Evolutionary conservation across 768 basidiomycete genomes (phyloP), one percentile per base, ranked within the genome.

Genomic region (Suillus subalutaceus): DNA sequence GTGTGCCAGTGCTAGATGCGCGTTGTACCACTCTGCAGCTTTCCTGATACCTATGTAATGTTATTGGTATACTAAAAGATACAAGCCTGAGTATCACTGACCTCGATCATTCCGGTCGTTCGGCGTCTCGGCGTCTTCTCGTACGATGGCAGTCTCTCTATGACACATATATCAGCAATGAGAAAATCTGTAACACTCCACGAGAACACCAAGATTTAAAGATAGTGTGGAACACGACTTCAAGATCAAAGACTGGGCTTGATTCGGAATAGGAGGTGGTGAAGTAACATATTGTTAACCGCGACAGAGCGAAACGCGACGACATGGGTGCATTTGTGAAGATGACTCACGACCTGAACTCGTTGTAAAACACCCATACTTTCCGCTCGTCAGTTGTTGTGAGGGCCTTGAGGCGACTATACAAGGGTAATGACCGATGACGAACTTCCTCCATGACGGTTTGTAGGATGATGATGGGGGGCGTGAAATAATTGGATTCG

Each of bases 31-130:
- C 53, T 86, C 80, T 1, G 94, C 84, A 1, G 93, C 91, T 73
- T 88, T 91, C 59, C 97, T 87, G 66, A 99, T 99, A 7, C 93
- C 96, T 96, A 68, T 35, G 18, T 2, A n/a, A 12, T 18, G 40
- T 52, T 35, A 41, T 63, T 2, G 23, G 15, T 41, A 67, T 30
- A 43, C 23, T 35, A 66, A 13, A 65, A 56, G 26, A 58, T 32
- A 9, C 26, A 35, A 16, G 60, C 40, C 40, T 6, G 10, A 4
- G 57, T 13, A 55, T 6, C n/a, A 73, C 78, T 38, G 66, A 93
- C 96, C 91, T 86, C 97, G 81, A 74, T 99, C 97, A 73, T 99
- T 99, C 35, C 92, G 84, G 74, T 99, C 97, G 70, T 99, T 99
- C 0, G 95, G 93, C 0, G 88, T 88, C 78, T 96, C 94, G 5